Percentiles rank a stretch among this genome's conserved stretches.
Evolutionary conservation across 306 rosid genomes (phyloP).

Genomic region (Castanea crenata): DNA sequence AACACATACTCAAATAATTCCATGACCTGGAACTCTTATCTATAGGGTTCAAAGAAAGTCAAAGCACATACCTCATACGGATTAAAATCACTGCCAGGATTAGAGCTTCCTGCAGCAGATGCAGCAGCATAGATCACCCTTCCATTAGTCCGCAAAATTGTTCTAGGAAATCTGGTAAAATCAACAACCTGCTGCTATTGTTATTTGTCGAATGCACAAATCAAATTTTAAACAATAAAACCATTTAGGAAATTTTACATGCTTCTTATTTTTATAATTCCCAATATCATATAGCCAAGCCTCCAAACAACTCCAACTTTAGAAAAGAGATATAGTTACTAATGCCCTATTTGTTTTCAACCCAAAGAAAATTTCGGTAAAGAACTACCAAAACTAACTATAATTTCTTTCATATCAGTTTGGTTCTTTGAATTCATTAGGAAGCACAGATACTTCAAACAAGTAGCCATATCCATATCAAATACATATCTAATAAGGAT

Average conservation of each 20-base stretch:
- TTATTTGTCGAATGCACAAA: slow-evolving; percentile 8
- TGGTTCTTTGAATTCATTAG: too few relatives aligned
- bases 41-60: not conserved
- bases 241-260: not conserved
- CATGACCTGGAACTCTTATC: not conserved
- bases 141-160: slow-evolving; percentile 31
- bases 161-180: slow-evolving; percentile 48
- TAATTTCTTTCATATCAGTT: not conserved
- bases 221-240: not conserved
- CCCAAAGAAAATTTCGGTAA: not conserved
- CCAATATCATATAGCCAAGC: not conserved
- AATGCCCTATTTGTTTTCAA: not conserved
- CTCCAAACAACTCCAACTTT: slow-evolving; percentile 1
- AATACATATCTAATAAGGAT: too few relatives aligned
- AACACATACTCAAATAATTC: not conserved
- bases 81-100: slow-evolving; percentile 58
- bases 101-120: slow-evolving; percentile 92
- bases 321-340: not conserved
- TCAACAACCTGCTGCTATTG: slow-evolving; percentile 21
- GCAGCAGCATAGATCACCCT: slow-evolving; percentile 55
- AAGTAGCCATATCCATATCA: too few relatives aligned
- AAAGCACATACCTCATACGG: slow-evolving; percentile 72
- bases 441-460: too few relatives aligned
- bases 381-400: not conserved
- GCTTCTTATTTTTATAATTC: not conserved